Evolutionary conservation across 108 stramenopile species (phyloP).

Genomic region (Asterionellopsis glacialis): DNA sequence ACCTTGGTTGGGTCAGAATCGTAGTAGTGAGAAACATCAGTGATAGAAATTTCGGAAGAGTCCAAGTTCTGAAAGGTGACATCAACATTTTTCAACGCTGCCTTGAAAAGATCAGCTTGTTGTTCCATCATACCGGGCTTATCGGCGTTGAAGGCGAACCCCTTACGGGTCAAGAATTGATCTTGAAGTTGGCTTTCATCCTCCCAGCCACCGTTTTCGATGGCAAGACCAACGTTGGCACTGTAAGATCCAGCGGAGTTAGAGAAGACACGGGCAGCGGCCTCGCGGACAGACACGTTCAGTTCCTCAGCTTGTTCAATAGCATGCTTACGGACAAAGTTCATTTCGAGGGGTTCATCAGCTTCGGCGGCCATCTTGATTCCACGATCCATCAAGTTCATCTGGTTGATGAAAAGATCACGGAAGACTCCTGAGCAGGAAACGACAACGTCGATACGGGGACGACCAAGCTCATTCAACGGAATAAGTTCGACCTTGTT

Average conservation of each 20-base stretch:
- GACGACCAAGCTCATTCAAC: conserved; percentile 92
- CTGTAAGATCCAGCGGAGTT: conserved; percentile 96
- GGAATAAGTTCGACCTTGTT: conserved; percentile 98
- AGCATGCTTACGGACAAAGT: conserved; percentile 96
- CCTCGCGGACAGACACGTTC: conserved; percentile 83
- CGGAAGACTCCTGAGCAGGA: conserved; percentile 98
- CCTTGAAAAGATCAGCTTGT: conserved; percentile 92
- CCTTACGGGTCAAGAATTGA: conserved; percentile 93
- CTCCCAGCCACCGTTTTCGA: conserved; percentile 98
- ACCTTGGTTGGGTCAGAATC: conserved; percentile 98
- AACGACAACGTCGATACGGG: conserved; percentile 95
- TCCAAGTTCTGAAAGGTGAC: conserved; percentile 97
- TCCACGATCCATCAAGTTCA: conserved; percentile 97
- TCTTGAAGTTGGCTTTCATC: conserved; percentile 90
- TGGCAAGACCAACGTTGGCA: conserved; percentile 96
- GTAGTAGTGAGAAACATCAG: conserved; percentile 96
- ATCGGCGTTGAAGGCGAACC: conserved; percentile 95
- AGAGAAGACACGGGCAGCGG: conserved; percentile 93
- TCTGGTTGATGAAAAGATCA: conserved; percentile 98
- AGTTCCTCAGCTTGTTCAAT: conserved; percentile 88
- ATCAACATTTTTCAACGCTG: conserved; percentile 90
- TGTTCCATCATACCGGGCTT: conserved; percentile 98
- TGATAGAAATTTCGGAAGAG: conserved; percentile 94
- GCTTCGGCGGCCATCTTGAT: conserved; percentile 98
- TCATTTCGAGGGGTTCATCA: conserved; percentile 87